Percentiles rank a stretch among this genome's conserved stretches.
Conservation (phyloP, 2,329 filamentous ascomycete species). For the Uncinocarpus reesii region DNA sequence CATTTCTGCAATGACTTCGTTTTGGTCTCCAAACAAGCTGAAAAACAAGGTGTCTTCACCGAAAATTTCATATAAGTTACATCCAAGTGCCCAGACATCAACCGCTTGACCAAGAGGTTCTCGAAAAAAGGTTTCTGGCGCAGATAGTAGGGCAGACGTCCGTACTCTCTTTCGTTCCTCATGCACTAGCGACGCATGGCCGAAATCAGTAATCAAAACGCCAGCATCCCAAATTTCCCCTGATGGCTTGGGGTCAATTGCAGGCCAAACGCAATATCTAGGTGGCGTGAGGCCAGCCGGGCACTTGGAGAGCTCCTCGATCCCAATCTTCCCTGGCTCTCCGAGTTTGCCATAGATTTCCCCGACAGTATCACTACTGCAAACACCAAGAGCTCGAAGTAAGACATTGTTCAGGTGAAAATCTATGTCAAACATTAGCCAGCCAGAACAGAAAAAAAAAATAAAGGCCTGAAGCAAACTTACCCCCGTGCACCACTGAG, state of each 20-base stretch:
- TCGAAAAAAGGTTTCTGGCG: slow-evolving; percentile 12
- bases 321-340: too few relatives aligned
- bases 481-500: slow-evolving; percentile 15
- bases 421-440: slow-evolving; percentile 1
- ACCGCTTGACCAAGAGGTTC: slow-evolving; percentile 11
- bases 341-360: too few relatives aligned
- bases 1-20: slow-evolving; percentile 14
- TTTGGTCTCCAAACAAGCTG: slow-evolving; percentile 2
- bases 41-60: slow-evolving; percentile 12
- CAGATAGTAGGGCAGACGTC: not conserved
- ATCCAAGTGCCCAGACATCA: slow-evolving; percentile 14
- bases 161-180: not conserved
- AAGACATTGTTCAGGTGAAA: slow-evolving; percentile 12
- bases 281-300: not conserved
- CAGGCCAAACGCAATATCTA: not conserved
- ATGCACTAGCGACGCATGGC: not conserved
- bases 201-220: not conserved
- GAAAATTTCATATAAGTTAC: slow-evolving; percentile 12
- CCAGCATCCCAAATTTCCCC: not conserved
- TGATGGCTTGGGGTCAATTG: not conserved
- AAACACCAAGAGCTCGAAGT: slow-evolving; percentile 3
- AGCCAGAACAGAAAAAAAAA: too few relatives aligned
- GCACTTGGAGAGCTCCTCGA: too few relatives aligned
- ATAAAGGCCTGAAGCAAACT: too few relatives aligned
- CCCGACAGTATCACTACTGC: too few relatives aligned